phyloP scores from a whole-genome alignment of 441 rosid genomes.

The Eruca vesicaria region DNA sequence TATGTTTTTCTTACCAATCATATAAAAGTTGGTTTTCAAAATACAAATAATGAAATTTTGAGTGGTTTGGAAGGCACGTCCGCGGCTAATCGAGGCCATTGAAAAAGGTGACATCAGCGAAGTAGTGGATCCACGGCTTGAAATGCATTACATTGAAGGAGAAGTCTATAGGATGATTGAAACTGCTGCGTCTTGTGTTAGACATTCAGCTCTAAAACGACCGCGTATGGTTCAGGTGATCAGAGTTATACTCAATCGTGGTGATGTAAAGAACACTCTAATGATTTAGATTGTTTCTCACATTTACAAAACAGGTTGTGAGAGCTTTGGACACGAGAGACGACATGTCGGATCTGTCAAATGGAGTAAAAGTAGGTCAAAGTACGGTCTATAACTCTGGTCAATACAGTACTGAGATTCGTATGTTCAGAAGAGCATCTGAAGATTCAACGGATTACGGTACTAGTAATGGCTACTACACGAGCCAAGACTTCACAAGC shows the following conservation, averaged over 20 bases:
- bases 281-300: too few relatives aligned
- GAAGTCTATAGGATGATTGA: slow-evolving; percentile 76
- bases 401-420: slow-evolving; percentile 69
- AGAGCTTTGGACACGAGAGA: slow-evolving; percentile 69
- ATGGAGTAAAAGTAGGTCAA: slow-evolving; percentile 78
- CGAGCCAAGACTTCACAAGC: slow-evolving; percentile 25
- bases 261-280: too few relatives aligned
- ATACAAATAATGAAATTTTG: neutral
- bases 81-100: slow-evolving; percentile 58
- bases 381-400: slow-evolving; percentile 74
- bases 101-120: slow-evolving; percentile 60
- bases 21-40: neutral
- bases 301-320: slow-evolving; percentile 49
- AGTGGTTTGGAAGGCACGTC: slow-evolving; percentile 64
- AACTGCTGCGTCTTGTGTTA: slow-evolving; percentile 87
- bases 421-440: slow-evolving; percentile 51
- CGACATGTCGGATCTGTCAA: slow-evolving; percentile 66
- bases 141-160: slow-evolving; percentile 56
- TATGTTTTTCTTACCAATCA: neutral
- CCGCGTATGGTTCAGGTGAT: slow-evolving; percentile 98
- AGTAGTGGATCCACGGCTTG: slow-evolving; percentile 70
- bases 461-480: slow-evolving; percentile 13
- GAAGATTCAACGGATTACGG: slow-evolving; percentile 27
- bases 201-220: slow-evolving; percentile 75
- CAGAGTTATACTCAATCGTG: neutral